Evolutionary conservation across 495 filamentous ascomycete species (phyloP).

Genomic region (Neurospora sp.): DNA sequence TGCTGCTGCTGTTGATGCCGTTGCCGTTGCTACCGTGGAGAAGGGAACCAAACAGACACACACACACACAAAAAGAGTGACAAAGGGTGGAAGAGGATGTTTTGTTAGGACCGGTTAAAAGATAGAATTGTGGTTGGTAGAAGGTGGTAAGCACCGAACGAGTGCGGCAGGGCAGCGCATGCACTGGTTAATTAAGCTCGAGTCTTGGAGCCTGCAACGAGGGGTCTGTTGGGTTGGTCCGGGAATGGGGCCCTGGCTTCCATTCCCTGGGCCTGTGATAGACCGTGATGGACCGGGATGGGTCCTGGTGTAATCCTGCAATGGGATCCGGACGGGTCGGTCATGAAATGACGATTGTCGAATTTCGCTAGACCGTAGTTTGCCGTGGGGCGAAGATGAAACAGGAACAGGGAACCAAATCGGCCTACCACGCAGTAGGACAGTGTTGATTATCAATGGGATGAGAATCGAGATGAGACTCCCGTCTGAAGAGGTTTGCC

Average conservation of each 20-base stretch:
- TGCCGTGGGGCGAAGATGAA: conserved; percentile 15
- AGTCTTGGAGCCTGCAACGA: neutral
- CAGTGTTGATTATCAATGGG: neutral
- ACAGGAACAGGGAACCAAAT: neutral
- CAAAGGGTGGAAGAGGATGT: neutral
- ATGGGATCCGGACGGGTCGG: neutral
- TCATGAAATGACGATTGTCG: conserved; percentile 5
- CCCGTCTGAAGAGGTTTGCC: neutral
- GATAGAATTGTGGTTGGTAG: neutral
- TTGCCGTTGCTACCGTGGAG: neutral
- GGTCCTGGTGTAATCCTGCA: neutral
- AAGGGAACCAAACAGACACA: neutral
- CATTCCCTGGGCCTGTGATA: neutral
- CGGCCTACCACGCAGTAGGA: neutral
- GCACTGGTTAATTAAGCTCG: neutral
- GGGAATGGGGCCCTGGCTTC: neutral
- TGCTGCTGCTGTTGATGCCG: neutral
- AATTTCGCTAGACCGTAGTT: conserved; percentile 20
- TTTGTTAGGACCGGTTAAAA: conserved; percentile 1
- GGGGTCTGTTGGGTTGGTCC: neutral
- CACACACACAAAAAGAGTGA: neutral
- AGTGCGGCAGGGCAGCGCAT: neutral
- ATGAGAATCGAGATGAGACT: neutral
- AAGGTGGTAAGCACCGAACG: neutral
- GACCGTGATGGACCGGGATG: neutral